Conservation (phyloP, 345 rosid species). For the Sapria himalayana region DNA sequence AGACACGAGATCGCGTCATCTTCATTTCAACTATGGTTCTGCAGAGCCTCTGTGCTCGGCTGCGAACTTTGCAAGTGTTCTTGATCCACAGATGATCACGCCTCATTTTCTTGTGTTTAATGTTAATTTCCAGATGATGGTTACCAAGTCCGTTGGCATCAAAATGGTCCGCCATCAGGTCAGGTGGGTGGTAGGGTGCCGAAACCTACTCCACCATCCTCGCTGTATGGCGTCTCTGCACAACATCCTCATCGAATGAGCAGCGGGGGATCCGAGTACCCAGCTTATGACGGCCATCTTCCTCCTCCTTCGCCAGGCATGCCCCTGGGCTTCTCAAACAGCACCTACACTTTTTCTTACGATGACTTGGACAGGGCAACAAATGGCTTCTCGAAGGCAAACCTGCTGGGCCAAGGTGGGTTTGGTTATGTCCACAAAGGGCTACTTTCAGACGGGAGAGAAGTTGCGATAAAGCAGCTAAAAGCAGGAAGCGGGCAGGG, state of each 20-base stretch:
- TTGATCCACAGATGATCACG: too few species aligned
- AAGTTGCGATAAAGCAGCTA: constrained; percentile 43
- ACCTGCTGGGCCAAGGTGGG: constrained; percentile 55
- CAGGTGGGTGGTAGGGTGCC: too few species aligned
- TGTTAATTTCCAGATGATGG: too few species aligned
- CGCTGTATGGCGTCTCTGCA: too few species aligned
- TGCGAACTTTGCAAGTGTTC: too few species aligned
- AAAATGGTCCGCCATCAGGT: too few species aligned
- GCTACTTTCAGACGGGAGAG: constrained; percentile 38
- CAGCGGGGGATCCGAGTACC: constrained; percentile 43
- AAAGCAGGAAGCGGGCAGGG: constrained; percentile 48
- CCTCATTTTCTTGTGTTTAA: constrained; percentile 3
- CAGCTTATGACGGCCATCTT: constrained; percentile 28
- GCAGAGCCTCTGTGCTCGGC: too few species aligned
- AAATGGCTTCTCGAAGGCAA: constrained; percentile 39
- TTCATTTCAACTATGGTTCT: too few species aligned
- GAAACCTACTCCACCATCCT: too few species aligned
- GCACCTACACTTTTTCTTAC: constrained; percentile 33
- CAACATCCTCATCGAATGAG: too few species aligned
- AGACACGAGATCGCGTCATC: too few species aligned
- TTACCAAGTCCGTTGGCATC: too few species aligned
- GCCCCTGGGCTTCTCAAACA: constrained; percentile 39
- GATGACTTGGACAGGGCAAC: constrained; percentile 44
- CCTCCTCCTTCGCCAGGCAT: constrained; percentile 47
- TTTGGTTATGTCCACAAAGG: constrained; percentile 56